These are phyloP conservation scores for Nymphaea thermarum DNA, from an alignment of 164 flowering plant species.

Conservation along the genomic window DNA sequence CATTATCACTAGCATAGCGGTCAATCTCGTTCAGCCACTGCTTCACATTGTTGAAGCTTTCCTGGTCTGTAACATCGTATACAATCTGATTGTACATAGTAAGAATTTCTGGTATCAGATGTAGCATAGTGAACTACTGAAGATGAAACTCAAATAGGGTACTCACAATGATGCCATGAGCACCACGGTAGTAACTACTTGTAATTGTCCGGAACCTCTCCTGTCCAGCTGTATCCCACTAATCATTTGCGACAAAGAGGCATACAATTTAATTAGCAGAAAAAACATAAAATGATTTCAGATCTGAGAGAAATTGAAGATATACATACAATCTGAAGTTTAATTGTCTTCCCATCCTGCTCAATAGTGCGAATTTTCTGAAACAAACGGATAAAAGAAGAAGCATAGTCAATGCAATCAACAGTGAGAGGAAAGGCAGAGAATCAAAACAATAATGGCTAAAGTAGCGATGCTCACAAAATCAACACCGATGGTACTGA, in stretches of 20 bases:
- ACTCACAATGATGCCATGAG: constrained; percentile 75
- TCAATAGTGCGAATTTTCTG: constrained; percentile 42
- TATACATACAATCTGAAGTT: constrained; percentile 33
- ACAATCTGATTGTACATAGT: constrained; percentile 14
- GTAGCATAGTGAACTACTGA: neutral
- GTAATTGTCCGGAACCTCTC: constrained; percentile 78
- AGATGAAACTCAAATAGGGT: neutral
- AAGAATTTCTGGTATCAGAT: neutral
- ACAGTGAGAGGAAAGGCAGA: too few relatives aligned
- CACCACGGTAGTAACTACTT: constrained; percentile 86
- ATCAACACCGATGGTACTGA: constrained; percentile 41
- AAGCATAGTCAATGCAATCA: neutral
- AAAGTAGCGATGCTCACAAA: constrained; percentile 12
- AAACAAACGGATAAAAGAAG: constrained; percentile 1
- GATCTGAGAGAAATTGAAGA: neutral
- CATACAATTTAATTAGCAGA: neutral
- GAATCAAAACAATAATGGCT: too few relatives aligned
- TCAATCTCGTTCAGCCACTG: constrained; percentile 30
- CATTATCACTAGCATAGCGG: constrained; percentile 28
- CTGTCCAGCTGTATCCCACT: constrained; percentile 94
- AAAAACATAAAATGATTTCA: neutral
- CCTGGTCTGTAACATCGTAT: constrained; percentile 27
- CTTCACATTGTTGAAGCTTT: constrained; percentile 29
- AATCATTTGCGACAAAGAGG: constrained; percentile 2
- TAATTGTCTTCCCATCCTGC: constrained; percentile 36